A percentile compares a stretch with the other conserved stretches of the same genome.
phyloP scores from a whole-genome alignment of 768 basidiomycete species.

The Rhodotorula toruloides region DNA sequence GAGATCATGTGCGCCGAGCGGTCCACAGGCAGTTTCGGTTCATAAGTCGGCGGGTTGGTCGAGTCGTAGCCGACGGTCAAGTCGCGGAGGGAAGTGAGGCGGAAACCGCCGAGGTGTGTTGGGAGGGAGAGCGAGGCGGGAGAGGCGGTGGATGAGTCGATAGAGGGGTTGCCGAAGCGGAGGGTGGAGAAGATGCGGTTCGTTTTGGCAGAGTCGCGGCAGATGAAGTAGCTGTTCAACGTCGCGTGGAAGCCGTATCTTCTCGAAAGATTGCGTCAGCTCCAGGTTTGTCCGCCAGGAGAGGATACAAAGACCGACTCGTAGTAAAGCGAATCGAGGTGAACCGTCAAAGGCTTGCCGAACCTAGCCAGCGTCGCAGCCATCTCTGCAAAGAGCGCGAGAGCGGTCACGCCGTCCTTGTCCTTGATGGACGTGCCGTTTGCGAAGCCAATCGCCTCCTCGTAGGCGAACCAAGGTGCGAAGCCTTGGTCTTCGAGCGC shows the following conservation, averaged over 20 bases:
- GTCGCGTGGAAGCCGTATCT: constrained; percentile 72
- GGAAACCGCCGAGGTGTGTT: constrained; percentile 54
- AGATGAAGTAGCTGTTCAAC: constrained; percentile 47
- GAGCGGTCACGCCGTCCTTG: constrained; percentile 67
- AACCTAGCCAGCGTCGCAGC: constrained; percentile 53
- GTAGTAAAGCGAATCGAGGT: constrained; percentile 54
- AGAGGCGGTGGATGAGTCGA: constrained; percentile 24
- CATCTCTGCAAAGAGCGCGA: constrained; percentile 38
- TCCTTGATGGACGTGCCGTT: constrained; percentile 64
- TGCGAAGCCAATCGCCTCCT: constrained; percentile 91
- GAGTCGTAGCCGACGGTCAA: constrained; percentile 63
- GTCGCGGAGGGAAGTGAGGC: constrained; percentile 63
- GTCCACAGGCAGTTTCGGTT: constrained; percentile 52
- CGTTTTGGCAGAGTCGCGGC: constrained; percentile 61
- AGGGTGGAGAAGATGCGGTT: constrained; percentile 64
- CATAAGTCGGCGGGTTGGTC: constrained; percentile 64
- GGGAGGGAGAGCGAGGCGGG: constrained; percentile 20
- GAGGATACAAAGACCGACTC: constrained; percentile 26
- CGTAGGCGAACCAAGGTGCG: constrained; percentile 74
- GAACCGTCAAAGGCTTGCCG: constrained; percentile 56
- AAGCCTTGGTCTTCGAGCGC: constrained; percentile 62
- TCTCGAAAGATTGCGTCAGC: neutral
- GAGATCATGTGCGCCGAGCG: constrained; percentile 68
- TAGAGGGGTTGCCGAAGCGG: constrained; percentile 55
- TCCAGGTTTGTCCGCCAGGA: neutral